Percentiles rank a stretch among this genome's conserved stretches.
Conservation (phyloP, 495 filamentous ascomycete genomes). For the Penicillium mononematosum region DNA sequence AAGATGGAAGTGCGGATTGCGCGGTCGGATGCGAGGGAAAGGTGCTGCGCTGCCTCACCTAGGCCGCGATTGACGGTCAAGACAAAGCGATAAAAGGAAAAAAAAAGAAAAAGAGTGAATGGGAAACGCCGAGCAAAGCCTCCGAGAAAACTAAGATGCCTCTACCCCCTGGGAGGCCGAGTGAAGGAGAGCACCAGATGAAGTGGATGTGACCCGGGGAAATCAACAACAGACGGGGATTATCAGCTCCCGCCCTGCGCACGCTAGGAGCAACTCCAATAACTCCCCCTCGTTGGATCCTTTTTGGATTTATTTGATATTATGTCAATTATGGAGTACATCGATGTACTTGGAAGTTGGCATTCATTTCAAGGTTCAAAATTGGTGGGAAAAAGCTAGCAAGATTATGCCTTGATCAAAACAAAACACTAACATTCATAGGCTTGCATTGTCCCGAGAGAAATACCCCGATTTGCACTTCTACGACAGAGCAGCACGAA, state of each 20-base stretch:
- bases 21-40: not conserved
- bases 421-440: not conserved
- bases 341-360: not conserved
- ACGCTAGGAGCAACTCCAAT: constrained; percentile 30
- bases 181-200: constrained; percentile 24
- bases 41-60: constrained; percentile 1
- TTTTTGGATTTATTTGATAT: constrained; percentile 2
- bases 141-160: not conserved
- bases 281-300: constrained; percentile 6
- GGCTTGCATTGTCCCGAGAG: not conserved
- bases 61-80: constrained; percentile 8
- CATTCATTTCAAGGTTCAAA: not conserved
- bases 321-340: not conserved
- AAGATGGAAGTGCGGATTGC: constrained; percentile 1
- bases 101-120: constrained; percentile 15
- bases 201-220: constrained; percentile 14
- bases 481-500: not conserved
- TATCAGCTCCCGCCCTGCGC: constrained; percentile 22
- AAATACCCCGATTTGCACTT: constrained; percentile 6
- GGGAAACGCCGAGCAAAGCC: not conserved
- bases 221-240: constrained; percentile 31
- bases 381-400: not conserved
- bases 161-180: constrained; percentile 19
- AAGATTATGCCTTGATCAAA: not conserved
- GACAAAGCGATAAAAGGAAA: constrained; percentile 16